Conservation (phyloP, 768 basidiomycete species). For the Mycena haematopus region DNA sequence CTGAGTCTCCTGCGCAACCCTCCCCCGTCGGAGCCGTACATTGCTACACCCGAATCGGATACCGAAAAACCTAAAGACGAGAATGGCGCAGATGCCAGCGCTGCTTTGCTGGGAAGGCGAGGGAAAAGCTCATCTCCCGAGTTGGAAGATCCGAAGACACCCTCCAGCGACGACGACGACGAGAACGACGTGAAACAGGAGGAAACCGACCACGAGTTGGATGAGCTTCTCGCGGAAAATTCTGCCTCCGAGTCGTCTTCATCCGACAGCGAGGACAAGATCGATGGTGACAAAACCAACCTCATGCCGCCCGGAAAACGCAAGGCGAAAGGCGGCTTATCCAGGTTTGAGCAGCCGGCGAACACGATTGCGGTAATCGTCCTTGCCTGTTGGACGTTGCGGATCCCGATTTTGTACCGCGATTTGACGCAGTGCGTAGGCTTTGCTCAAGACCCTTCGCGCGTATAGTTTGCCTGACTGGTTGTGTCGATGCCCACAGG, state of each 20-base stretch:
- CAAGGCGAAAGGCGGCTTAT: conserved; percentile 24
- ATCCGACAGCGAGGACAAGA: conserved; percentile 41
- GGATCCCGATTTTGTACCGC: conserved; percentile 75
- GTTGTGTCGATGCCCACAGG: conserved; percentile 44
- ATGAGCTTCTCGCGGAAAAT: conserved; percentile 49
- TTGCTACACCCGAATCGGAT: conserved; percentile 46
- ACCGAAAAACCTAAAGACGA: conserved; percentile 12
- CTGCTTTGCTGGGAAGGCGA: conserved; percentile 9
- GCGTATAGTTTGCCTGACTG: conserved; percentile 3
- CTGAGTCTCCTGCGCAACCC: conserved; percentile 66
- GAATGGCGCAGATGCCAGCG: conserved; percentile 16
- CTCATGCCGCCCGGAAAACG: conserved; percentile 8
- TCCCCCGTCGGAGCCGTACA: conserved; percentile 65
- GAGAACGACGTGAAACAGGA: conserved; percentile 27
- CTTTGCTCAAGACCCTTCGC: not conserved
- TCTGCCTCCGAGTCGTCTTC: conserved; percentile 48
- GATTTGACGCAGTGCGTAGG: conserved; percentile 73
- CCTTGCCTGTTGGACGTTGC: conserved; percentile 79
- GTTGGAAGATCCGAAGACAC: conserved; percentile 20
- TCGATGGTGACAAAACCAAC: conserved; percentile 12
- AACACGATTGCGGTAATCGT: conserved; percentile 72
- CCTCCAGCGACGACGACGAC: conserved; percentile 33
- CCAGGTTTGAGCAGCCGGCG: conserved; percentile 45
- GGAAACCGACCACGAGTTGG: conserved; percentile 45
- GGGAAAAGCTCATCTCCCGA: conserved; percentile 3